phyloP scores from a whole-genome alignment of 179 eudicot genomes.

The Gypsophila paniculata region DNA sequence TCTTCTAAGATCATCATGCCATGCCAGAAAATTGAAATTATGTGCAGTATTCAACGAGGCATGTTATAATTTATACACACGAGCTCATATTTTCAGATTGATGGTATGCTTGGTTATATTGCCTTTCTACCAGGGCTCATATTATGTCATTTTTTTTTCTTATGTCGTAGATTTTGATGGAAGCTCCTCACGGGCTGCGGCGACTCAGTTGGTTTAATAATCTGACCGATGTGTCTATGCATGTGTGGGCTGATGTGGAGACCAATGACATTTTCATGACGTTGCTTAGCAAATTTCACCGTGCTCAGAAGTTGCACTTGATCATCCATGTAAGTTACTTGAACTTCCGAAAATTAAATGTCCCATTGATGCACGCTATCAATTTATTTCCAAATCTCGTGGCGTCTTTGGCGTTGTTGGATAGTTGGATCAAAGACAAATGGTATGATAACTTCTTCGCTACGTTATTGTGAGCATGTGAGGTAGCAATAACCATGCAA shows the following conservation, averaged over 20 bases:
- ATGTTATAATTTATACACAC: not conserved
- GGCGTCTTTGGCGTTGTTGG: too few relatives aligned
- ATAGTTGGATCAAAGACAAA: too few relatives aligned
- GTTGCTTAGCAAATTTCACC: conserved; percentile 2
- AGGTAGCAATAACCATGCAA: too few relatives aligned
- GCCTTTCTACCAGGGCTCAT: not conserved
- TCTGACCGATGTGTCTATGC: not conserved
- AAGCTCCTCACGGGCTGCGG: not conserved
- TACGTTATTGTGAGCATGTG: too few relatives aligned
- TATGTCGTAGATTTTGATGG: conserved; percentile 1
- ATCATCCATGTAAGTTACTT: conserved; percentile 1
- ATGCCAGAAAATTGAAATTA: not conserved
- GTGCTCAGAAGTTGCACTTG: not conserved
- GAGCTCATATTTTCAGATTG: not conserved
- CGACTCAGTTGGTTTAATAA: not conserved
- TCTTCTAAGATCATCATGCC: not conserved
- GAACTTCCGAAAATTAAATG: not conserved
- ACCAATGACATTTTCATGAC: not conserved
- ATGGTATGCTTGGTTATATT: not conserved
- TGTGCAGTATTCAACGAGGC: not conserved
- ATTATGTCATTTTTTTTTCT: not conserved
- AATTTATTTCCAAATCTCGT: not conserved
- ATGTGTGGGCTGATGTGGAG: not conserved
- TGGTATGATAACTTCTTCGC: too few relatives aligned
- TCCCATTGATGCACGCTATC: not conserved